These are phyloP conservation scores for Mycena rosella DNA, from an alignment of 768 basidiomycete species.

Conservation along the genomic window DNA sequence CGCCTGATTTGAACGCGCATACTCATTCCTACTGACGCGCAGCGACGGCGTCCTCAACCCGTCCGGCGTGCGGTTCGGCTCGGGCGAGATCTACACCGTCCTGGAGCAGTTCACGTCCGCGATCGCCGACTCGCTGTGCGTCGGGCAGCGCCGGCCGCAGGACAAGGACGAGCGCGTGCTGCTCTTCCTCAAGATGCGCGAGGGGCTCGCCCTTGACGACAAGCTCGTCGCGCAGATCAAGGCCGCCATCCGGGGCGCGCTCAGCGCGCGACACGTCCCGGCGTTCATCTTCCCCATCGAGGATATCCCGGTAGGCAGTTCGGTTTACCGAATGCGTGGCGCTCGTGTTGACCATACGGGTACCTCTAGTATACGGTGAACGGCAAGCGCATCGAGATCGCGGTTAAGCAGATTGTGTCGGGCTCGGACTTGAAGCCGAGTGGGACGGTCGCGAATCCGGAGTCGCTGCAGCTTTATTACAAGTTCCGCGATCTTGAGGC, in stretches of 20 bases:
- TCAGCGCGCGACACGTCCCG: slow-evolving; percentile 85
- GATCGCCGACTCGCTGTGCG: slow-evolving; percentile 79
- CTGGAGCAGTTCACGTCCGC: slow-evolving; percentile 66
- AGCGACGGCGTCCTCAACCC: slow-evolving; percentile 85
- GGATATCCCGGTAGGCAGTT: slow-evolving; percentile 73
- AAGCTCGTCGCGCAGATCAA: slow-evolving; percentile 64
- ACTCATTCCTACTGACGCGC: neutral
- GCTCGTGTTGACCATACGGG: neutral
- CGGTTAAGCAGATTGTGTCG: slow-evolving; percentile 83
- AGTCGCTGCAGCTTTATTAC: slow-evolving; percentile 73
- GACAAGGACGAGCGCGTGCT: slow-evolving; percentile 83
- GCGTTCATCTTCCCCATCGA: slow-evolving; percentile 71
- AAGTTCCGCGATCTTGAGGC: slow-evolving; percentile 67
- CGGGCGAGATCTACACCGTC: slow-evolving; percentile 84
- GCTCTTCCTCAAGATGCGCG: slow-evolving; percentile 77
- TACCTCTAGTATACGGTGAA: slow-evolving; percentile 58
- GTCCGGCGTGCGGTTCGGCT: slow-evolving; percentile 85
- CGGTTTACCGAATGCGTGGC: too few species aligned
- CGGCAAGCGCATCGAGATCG: slow-evolving; percentile 85
- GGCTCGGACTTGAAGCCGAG: slow-evolving; percentile 74
- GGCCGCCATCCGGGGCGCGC: slow-evolving; percentile 64
- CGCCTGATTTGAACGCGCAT: neutral
- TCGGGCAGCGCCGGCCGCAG: slow-evolving; percentile 73
- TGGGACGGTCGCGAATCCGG: slow-evolving; percentile 82
- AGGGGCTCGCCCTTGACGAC: slow-evolving; percentile 58